Conservation (phyloP, 2,329 filamentous ascomycete species). For the Trichoderma oligosporum region DNA sequence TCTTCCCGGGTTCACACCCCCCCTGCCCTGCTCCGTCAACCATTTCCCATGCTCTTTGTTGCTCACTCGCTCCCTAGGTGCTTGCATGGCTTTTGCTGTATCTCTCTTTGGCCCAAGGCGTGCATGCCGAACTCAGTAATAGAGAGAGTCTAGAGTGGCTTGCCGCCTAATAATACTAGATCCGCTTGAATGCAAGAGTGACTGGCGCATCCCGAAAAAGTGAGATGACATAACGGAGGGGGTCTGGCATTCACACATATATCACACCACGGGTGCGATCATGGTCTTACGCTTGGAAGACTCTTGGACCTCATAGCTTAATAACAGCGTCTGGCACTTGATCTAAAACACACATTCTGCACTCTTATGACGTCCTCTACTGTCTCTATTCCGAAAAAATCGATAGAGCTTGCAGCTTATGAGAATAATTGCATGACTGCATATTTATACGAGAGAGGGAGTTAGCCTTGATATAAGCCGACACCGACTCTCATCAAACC, state of each 20-base stretch:
- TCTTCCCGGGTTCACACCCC: slow-evolving; percentile 17
- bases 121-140: slow-evolving; percentile 19
- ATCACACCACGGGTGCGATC: slow-evolving; percentile 18
- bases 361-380: slow-evolving; percentile 9
- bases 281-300: slow-evolving; percentile 14
- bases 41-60: slow-evolving; percentile 2
- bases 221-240: slow-evolving; percentile 19
- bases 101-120: slow-evolving; percentile 16
- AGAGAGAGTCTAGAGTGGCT: slow-evolving; percentile 16
- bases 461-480: slow-evolving; percentile 14
- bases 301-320: slow-evolving; percentile 5
- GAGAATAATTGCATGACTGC: slow-evolving; percentile 16
- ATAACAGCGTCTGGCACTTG: slow-evolving; percentile 8
- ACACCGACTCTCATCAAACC: slow-evolving; percentile 14
- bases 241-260: slow-evolving; percentile 11
- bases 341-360: slow-evolving; percentile 12
- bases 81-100: slow-evolving; percentile 17
- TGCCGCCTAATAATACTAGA: slow-evolving; percentile 18
- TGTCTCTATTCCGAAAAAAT: slow-evolving; percentile 2
- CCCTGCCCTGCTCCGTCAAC: slow-evolving; percentile 1
- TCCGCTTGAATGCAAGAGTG: slow-evolving; percentile 16
- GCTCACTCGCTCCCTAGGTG: background rate
- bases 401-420: slow-evolving; percentile 20
- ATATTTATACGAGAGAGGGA: too few relatives aligned
- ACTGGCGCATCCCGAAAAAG: slow-evolving; percentile 16